These are phyloP conservation scores for Aspergillus ustus DNA, from an alignment of 2,329 filamentous ascomycete species.

Conservation along the genomic window DNA sequence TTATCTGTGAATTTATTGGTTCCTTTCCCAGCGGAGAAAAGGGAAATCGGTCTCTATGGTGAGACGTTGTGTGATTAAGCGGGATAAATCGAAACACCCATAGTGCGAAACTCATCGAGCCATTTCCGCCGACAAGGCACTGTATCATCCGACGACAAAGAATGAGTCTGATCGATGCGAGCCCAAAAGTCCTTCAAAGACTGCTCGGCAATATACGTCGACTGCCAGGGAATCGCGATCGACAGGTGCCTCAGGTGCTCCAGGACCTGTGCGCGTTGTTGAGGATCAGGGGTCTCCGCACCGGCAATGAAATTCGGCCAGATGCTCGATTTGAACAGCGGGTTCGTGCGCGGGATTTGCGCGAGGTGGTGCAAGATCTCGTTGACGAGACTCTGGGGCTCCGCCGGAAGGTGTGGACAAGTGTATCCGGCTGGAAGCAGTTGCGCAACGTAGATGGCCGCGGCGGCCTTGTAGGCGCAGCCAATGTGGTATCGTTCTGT, in stretches of 20 bases:
- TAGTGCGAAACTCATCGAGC: not conserved
- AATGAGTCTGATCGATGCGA: not conserved
- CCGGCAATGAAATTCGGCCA: slow-evolving; percentile 18
- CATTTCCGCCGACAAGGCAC: not conserved
- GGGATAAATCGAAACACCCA: not conserved
- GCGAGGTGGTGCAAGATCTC: not conserved
- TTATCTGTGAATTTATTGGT: too few relatives aligned
- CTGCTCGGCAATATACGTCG: not conserved
- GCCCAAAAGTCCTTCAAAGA: not conserved
- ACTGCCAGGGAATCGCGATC: not conserved
- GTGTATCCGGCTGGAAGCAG: not conserved
- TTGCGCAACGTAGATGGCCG: not conserved
- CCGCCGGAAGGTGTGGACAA: not conserved
- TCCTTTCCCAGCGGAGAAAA: too few relatives aligned
- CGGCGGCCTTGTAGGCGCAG: not conserved
- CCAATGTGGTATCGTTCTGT: not conserved
- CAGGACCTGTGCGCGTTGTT: not conserved
- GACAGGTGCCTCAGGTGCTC: not conserved
- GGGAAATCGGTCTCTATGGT: too few relatives aligned
- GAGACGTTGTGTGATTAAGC: too few relatives aligned
- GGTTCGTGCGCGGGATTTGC: not conserved
- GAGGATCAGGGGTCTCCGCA: not conserved
- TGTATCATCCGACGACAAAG: not conserved
- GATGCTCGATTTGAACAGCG: slow-evolving; percentile 12
- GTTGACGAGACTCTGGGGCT: not conserved